Evolutionary conservation across 768 basidiomycete species (phyloP).

Genomic region (Auricularia heimuer): DNA sequence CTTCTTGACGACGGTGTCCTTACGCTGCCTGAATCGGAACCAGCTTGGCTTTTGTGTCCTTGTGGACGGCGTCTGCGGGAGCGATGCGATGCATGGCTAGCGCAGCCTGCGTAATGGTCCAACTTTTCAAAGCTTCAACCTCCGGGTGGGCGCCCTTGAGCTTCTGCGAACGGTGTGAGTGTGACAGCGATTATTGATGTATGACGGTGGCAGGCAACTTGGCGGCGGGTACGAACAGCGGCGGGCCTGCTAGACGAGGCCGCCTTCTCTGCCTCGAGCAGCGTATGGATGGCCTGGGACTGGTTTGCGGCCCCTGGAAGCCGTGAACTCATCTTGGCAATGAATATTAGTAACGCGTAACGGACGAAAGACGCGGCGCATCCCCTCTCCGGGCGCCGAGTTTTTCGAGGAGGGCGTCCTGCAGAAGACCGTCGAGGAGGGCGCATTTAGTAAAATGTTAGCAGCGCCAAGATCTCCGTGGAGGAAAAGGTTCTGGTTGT

Average conservation of each 20-base stretch:
- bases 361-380: too few species aligned
- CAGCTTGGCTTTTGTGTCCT: slow-evolving; percentile 69
- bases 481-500: too few species aligned
- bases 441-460: too few species aligned
- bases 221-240: slow-evolving; percentile 53
- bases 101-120: slow-evolving; percentile 52
- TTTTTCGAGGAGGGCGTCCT: too few species aligned
- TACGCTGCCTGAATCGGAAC: slow-evolving; percentile 52
- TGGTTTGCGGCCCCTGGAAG: slow-evolving; percentile 61
- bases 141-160: slow-evolving; percentile 92
- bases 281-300: slow-evolving; percentile 92
- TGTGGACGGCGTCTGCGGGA: slow-evolving; percentile 71
- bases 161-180: slow-evolving; percentile 89
- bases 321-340: neutral
- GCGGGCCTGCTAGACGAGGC: slow-evolving; percentile 91
- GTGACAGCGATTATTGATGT: slow-evolving; percentile 29
- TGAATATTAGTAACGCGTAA: too few species aligned
- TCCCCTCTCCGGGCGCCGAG: too few species aligned
- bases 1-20: slow-evolving; percentile 73
- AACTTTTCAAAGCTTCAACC: slow-evolving; percentile 78
- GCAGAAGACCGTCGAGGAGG: too few species aligned
- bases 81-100: neutral
- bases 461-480: too few species aligned
- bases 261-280: slow-evolving; percentile 98
- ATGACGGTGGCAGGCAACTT: neutral